These are phyloP conservation scores for Tuber melanosporum DNA, from an alignment of 495 filamentous ascomycete species.

Conservation along the genomic window DNA sequence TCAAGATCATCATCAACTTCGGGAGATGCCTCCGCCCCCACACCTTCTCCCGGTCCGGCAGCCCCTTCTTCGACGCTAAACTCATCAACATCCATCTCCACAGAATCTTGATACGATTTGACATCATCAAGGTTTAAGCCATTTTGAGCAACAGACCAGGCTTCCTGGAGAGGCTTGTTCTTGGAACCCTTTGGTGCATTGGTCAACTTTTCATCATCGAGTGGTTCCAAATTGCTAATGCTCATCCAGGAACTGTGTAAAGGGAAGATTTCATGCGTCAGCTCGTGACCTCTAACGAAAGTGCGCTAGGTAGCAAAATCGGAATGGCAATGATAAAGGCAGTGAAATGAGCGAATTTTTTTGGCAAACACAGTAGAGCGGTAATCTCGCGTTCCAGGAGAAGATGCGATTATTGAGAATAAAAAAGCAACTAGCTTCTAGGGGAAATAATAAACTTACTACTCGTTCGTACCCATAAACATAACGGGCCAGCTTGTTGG, in stretches of 20 bases:
- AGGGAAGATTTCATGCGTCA: constrained; percentile 18
- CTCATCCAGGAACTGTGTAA: constrained; percentile 34
- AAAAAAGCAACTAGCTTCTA: constrained; percentile 6
- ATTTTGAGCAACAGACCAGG: constrained; percentile 28
- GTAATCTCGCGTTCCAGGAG: background rate
- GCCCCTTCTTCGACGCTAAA: constrained; percentile 23
- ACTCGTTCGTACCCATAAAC: constrained; percentile 41
- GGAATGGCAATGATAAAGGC: constrained; percentile 11
- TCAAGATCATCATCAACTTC: constrained; percentile 15
- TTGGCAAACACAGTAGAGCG: constrained; percentile 8
- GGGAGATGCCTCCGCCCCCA: constrained; percentile 17
- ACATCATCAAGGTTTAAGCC: constrained; percentile 37
- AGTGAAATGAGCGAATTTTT: constrained; percentile 10
- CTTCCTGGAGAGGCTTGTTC: constrained; percentile 36
- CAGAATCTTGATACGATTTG: constrained; percentile 29
- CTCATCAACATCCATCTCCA: constrained; percentile 36
- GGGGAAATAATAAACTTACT: constrained; percentile 28
- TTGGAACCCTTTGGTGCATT: constrained; percentile 31
- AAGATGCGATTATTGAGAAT: constrained; percentile 12
- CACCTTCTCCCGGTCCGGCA: constrained; percentile 29
- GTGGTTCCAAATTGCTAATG: constrained; percentile 30
- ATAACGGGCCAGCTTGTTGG: constrained; percentile 34
- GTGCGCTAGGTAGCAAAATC: constrained; percentile 5
- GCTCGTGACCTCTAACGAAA: constrained; percentile 1
- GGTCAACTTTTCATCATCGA: constrained; percentile 32